Conservation (phyloP, 108 stramenopile genomes). For the Skeletonema grethae region DNA sequence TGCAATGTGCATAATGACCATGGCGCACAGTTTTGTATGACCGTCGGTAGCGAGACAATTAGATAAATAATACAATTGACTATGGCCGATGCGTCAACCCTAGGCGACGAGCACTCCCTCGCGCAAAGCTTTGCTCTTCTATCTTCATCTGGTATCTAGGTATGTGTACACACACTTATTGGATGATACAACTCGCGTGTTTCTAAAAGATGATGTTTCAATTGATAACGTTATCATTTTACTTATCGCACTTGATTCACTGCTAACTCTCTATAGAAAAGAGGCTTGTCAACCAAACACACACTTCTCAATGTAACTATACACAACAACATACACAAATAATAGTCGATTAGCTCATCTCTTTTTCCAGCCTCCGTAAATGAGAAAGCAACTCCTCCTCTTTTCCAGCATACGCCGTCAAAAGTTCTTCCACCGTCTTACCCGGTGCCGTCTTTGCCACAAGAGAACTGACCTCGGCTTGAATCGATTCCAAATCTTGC, state of each 20-base stretch:
- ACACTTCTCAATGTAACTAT: not conserved
- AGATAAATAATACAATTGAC: too few relatives aligned
- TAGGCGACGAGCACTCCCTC: not conserved
- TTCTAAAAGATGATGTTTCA: too few relatives aligned
- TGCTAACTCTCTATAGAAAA: too few relatives aligned
- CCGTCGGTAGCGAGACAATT: too few relatives aligned
- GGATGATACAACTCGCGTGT: too few relatives aligned
- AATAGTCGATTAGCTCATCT: not conserved
- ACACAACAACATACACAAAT: too few relatives aligned
- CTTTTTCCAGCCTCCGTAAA: conserved; percentile 15
- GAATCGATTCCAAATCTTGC: conserved; percentile 1
- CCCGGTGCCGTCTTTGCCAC: conserved; percentile 10
- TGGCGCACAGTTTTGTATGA: too few relatives aligned
- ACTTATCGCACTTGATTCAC: too few relatives aligned
- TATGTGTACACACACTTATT: too few relatives aligned
- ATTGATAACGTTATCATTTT: too few relatives aligned
- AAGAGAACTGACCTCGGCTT: conserved; percentile 10
- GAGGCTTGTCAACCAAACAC: not conserved
- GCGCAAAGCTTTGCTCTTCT: not conserved
- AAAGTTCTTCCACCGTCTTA: conserved; percentile 14
- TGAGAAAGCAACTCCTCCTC: conserved; percentile 20
- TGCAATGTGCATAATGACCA: too few relatives aligned
- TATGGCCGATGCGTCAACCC: not conserved
- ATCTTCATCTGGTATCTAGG: too few relatives aligned
- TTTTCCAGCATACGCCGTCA: conserved; percentile 11